phyloP scores from a whole-genome alignment of 164 flowering plant genomes.

The Kingdonia uniflora region DNA sequence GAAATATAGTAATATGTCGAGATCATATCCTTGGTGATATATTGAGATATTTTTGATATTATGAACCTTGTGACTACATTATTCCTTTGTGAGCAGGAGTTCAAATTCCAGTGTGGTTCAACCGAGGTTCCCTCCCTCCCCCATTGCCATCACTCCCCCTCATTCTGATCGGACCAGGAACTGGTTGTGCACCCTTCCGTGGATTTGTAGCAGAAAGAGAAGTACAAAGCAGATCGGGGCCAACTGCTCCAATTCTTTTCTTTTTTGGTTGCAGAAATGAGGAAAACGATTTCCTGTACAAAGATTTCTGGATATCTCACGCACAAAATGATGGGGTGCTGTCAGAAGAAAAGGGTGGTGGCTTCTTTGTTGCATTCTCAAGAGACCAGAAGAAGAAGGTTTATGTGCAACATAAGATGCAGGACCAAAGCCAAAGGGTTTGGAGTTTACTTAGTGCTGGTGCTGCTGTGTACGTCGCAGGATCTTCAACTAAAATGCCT shows the following conservation, averaged over 20 bases:
- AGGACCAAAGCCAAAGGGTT: conserved; percentile 45
- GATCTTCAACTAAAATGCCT: conserved; percentile 94
- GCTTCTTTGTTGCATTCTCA: conserved; percentile 86
- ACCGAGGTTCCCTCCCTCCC: conserved; percentile 65
- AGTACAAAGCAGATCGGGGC: conserved; percentile 27
- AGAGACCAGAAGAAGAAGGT: conserved; percentile 59
- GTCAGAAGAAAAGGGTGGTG: conserved; percentile 80
- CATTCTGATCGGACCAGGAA: conserved; percentile 90
- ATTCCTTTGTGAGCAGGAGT: conserved; percentile 30
- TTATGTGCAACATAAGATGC: conserved; percentile 88
- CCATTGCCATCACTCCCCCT: conserved; percentile 79
- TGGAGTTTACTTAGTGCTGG: conserved; percentile 62
- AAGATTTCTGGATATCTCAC: conserved; percentile 73
- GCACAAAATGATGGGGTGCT: conserved; percentile 49
- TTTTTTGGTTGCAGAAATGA: conserved; percentile 89
- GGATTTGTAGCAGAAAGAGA: conserved; percentile 86
- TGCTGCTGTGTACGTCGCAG: conserved; percentile 83
- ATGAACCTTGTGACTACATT: no score
- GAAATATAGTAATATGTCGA: no score
- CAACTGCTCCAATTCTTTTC: conserved; percentile 61
- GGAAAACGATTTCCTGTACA: conserved; percentile 60
- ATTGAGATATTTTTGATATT: no score
- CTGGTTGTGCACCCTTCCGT: conserved; percentile 96
- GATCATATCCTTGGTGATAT: no score
- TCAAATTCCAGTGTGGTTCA: conserved; percentile 75